Evolutionary conservation across 208 protist genomes (phyloP), one percentile per base, ranked within the genome.

Genomic region (Angomonas ambiguus): DNA sequence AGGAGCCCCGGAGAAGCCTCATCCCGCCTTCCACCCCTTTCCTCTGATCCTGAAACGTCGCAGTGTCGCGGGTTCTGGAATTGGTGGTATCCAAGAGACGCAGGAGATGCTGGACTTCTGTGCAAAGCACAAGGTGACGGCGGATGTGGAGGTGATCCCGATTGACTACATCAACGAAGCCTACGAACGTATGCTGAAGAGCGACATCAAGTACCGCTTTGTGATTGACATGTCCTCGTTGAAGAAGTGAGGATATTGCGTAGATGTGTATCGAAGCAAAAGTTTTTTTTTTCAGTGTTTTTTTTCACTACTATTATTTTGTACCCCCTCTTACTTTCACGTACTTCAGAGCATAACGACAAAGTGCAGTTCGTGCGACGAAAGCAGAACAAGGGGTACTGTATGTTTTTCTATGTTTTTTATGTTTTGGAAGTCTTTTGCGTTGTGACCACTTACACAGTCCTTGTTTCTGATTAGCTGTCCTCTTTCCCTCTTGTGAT

Each of bases 191-290:
- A 84, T 87, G 67, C 51, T 74, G 27, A 81, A 80, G 71, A 82
- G 73, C 67, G 86, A 87, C 66, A 80, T 92, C 31, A 69, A 77
- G 66, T 87, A 87, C 68, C 86, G 82, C 62, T 87, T 92, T 58
- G 86, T 92, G 28, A 89, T 92, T 30, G 86, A 88, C 65, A 76
- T 88, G 59, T 63, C 76, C 16, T 72, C 78, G 0, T 62, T 87
- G 10, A 58, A 58, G 51, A 4, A 11, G n/a, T 11, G 13, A 11
- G 8, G 2, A 0, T 24, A n/a, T 41, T 28, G 38, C 41, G 0
- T 38, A 20, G 18, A 22, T 1, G 55, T 45, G 18, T 42, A 18
- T 28, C 25, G 2, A n/a, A 16, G 34, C 16, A 11, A 56, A 22
- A 34, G 18, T 35, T 68, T 60, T 49, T 31, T 68, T 68, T 32